phyloP scores from a whole-genome alignment of 805 yeast genomes.

The Teunomyces aglyptinius region DNA sequence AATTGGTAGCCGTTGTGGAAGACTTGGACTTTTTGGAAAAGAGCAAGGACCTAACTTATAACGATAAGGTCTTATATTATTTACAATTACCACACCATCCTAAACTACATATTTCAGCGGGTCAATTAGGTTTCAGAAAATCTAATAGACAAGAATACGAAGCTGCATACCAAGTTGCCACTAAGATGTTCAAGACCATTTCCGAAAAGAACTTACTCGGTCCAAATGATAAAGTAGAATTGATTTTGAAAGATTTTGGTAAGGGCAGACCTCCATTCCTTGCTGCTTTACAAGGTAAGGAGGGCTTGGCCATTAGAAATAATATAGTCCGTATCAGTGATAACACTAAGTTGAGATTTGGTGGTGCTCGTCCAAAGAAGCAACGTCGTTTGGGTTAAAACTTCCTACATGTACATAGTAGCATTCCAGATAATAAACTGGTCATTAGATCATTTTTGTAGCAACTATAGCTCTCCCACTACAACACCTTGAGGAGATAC shows the following conservation, averaged over 20 bases:
- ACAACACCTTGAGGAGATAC: not conserved
- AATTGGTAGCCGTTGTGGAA: constrained; percentile 69
- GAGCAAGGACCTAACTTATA: constrained; percentile 54
- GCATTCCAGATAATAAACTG: constrained; percentile 4
- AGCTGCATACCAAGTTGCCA: constrained; percentile 82
- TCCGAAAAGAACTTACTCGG: constrained; percentile 57
- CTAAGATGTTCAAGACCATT: constrained; percentile 69
- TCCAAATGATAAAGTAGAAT: constrained; percentile 60
- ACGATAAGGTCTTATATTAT: constrained; percentile 73
- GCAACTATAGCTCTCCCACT: not conserved
- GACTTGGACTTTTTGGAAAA: constrained; percentile 58
- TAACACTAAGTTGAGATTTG: constrained; percentile 79
- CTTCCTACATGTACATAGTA: constrained; percentile 8
- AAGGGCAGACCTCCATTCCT: constrained; percentile 86
- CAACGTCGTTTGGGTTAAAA: constrained; percentile 56
- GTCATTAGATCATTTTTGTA: not conserved
- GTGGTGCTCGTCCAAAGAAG: constrained; percentile 87
- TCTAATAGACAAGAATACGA: constrained; percentile 91
- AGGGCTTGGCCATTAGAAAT: constrained; percentile 70
- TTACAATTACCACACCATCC: constrained; percentile 77
- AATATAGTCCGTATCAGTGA: constrained; percentile 72
- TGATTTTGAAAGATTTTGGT: constrained; percentile 79
- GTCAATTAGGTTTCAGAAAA: constrained; percentile 85
- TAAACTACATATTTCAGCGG: constrained; percentile 68
- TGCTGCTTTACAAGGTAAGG: constrained; percentile 83